Conservation (phyloP, 179 eudicot species). For the Beta corolliflora region DNA sequence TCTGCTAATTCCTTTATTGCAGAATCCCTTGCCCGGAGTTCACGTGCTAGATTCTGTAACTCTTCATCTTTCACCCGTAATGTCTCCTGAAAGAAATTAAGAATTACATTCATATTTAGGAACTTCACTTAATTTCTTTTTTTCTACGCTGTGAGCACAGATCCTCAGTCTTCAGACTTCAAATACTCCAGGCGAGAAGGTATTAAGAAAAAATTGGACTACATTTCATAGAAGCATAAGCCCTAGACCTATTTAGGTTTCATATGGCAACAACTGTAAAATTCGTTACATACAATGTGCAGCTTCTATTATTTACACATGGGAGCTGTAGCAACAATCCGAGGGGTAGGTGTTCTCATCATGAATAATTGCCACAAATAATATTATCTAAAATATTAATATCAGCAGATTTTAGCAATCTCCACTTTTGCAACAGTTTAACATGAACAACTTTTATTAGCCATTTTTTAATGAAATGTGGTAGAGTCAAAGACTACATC, state of each 20-base stretch:
- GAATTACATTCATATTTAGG: neutral
- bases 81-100: slow-evolving; percentile 61
- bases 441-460: neutral
- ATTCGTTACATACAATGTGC: neutral
- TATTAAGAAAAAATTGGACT: neutral
- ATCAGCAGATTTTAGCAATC: neutral
- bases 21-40: slow-evolving; percentile 90
- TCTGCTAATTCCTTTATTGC: slow-evolving; percentile 84
- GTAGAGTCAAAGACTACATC: neutral
- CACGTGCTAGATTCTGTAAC: slow-evolving; percentile 86
- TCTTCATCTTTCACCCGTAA: slow-evolving; percentile 95
- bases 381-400: neutral
- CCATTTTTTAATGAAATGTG: neutral
- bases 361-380: neutral
- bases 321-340: neutral
- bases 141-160: neutral
- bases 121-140: neutral
- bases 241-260: neutral
- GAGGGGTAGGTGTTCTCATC: neutral
- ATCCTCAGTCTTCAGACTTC: neutral
- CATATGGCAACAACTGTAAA: neutral
- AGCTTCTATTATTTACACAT: neutral
- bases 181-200: neutral
- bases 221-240: neutral
- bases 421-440: neutral